Evolutionary conservation across 2,329 filamentous ascomycete species (phyloP).

Genomic region (Sporothrix curviconia): DNA sequence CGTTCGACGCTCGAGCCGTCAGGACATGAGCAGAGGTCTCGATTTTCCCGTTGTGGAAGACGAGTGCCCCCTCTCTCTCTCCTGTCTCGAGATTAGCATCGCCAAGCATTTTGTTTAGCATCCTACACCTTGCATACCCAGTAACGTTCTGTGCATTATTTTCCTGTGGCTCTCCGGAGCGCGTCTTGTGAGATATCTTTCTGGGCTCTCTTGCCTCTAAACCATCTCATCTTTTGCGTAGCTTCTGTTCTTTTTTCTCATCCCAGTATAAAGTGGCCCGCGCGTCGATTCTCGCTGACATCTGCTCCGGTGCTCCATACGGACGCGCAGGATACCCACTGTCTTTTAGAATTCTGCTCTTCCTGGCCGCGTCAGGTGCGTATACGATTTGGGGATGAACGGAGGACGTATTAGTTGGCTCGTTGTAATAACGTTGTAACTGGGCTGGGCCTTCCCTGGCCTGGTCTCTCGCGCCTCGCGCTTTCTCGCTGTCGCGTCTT

Average conservation of each 20-base stretch:
- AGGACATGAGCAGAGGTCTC: too few species aligned
- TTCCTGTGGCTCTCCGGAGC: neutral
- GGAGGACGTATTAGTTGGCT: too few species aligned
- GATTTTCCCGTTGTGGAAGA: too few species aligned
- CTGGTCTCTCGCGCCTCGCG: constrained; percentile 18
- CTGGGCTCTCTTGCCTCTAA: too few species aligned
- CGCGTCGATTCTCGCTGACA: too few species aligned
- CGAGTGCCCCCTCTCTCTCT: too few species aligned
- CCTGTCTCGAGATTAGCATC: neutral
- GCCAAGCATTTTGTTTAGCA: constrained; percentile 1
- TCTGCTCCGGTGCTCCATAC: neutral
- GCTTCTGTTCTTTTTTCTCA: neutral
- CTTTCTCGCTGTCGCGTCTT: constrained; percentile 18
- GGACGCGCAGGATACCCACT: neutral
- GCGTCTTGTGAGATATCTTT: too few species aligned
- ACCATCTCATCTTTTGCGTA: neutral
- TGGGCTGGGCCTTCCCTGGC: neutral
- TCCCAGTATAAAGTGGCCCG: neutral
- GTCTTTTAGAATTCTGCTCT: neutral
- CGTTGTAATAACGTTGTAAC: neutral
- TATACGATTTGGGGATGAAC: too few species aligned
- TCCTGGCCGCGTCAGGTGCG: neutral
- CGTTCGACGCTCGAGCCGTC: too few species aligned
- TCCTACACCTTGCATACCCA: neutral
- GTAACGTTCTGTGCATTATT: constrained; percentile 1